Evolutionary conservation across 371 early-diverging fungal genomes (phyloP).

Genomic region (Zychaea mexicana): DNA sequence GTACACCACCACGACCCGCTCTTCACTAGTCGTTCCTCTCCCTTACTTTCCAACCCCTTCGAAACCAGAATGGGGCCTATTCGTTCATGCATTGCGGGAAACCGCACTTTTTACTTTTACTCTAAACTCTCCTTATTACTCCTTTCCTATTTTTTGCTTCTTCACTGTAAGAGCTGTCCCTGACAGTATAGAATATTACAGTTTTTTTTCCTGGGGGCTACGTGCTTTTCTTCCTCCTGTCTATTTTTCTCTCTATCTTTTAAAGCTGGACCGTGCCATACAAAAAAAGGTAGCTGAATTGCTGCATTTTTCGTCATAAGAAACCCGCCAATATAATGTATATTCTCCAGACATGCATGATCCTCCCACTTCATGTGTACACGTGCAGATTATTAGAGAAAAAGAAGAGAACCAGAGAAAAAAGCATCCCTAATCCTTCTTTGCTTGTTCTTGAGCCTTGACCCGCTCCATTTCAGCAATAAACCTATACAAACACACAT

Average conservation of each 20-base stretch:
- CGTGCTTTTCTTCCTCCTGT: too few species aligned
- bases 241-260: too few species aligned
- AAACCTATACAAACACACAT: slow-evolving; percentile 16
- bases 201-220: too few species aligned
- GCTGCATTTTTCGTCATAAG: background rate
- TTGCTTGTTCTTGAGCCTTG: slow-evolving; percentile 7
- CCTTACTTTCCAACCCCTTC: too few species aligned
- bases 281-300: background rate
- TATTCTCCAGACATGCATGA: background rate
- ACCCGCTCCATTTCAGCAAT: slow-evolving; percentile 23
- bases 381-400: background rate
- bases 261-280: background rate
- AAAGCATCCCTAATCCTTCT: background rate
- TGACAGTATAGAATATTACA: background rate
- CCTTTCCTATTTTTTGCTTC: background rate
- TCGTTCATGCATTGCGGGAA: too few species aligned
- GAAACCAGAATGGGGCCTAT: too few species aligned
- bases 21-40: too few species aligned
- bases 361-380: background rate
- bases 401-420: background rate
- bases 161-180: background rate
- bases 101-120: background rate
- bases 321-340: background rate
- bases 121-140: background rate
- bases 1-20: too few species aligned